Percentiles rank a stretch among this genome's conserved stretches.
Evolutionary conservation across 2,329 filamentous ascomycete genomes (phyloP).

Genomic region (Didymella pinodella): DNA sequence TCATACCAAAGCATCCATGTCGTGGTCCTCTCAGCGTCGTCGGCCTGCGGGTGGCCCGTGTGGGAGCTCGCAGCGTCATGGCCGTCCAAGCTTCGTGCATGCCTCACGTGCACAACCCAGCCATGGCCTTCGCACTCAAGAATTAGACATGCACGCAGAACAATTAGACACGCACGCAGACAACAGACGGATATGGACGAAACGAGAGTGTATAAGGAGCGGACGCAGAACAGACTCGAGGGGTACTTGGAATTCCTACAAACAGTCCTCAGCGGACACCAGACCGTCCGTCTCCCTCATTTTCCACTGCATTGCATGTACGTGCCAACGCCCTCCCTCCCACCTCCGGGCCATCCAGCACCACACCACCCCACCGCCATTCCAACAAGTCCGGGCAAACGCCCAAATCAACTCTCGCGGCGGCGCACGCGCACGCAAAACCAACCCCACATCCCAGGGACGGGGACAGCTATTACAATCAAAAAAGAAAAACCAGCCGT

Average conservation of each 20-base stretch:
- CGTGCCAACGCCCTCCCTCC: slow-evolving; percentile 10
- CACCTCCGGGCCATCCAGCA: slow-evolving; percentile 22
- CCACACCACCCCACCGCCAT: slow-evolving; percentile 13
- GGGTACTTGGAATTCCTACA: slow-evolving; percentile 38
- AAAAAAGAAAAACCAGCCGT: slow-evolving; percentile 34
- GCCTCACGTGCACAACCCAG: no score
- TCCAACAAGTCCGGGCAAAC: slow-evolving; percentile 39
- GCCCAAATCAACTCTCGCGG: slow-evolving; percentile 46
- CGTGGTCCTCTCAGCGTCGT: no score
- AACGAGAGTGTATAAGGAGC: slow-evolving; percentile 23
- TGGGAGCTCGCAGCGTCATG: slow-evolving; percentile 36
- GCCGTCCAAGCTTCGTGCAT: slow-evolving; percentile 20
- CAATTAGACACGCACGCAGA: background rate
- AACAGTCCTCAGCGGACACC: slow-evolving; percentile 34
- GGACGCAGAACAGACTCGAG: slow-evolving; percentile 20
- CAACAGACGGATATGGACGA: background rate
- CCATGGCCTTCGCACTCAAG: no score
- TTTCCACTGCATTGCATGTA: slow-evolving; percentile 21
- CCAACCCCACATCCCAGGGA: slow-evolving; percentile 53
- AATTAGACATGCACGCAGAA: no score
- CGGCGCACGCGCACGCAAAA: slow-evolving; percentile 45
- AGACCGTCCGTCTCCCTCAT: slow-evolving; percentile 32
- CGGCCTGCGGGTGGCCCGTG: slow-evolving; percentile 17
- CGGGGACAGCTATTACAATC: slow-evolving; percentile 46
- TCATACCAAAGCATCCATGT: no score